A percentile compares a stretch with the other conserved stretches of the same genome.
phyloP scores from a whole-genome alignment of 176 grass and related monocot species.

The Aegilops sharonensis region DNA sequence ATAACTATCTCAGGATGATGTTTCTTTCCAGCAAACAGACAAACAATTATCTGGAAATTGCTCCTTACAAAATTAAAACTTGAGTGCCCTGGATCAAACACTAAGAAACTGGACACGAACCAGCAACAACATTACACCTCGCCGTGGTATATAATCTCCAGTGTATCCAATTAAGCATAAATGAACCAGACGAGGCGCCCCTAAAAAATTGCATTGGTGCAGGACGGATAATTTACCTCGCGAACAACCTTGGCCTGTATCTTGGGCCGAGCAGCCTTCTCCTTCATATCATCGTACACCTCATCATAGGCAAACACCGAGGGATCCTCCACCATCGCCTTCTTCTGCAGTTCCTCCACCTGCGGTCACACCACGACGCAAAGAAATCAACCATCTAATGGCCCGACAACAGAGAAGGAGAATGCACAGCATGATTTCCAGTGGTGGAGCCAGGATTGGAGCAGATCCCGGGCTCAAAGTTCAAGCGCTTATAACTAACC shows the following conservation, averaged over 20 bases:
- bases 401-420: background rate
- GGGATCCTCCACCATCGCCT: slow-evolving; percentile 86
- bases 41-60: background rate
- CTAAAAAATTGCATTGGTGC: background rate
- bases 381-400: background rate
- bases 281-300: slow-evolving; percentile 92
- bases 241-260: slow-evolving; percentile 64
- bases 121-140: background rate
- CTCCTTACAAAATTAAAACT: background rate
- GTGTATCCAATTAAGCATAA: background rate
- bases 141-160: background rate
- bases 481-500: background rate
- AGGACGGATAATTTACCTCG: slow-evolving; percentile 42
- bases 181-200: background rate
- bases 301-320: slow-evolving; percentile 92
- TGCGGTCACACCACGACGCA: slow-evolving; percentile 1
- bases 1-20: background rate
- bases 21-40: background rate
- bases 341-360: slow-evolving; percentile 89
- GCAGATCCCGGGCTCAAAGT: background rate
- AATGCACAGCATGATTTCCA: background rate
- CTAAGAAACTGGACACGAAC: background rate
- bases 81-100: background rate
- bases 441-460: background rate
- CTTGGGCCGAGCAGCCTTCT: slow-evolving; percentile 76